Percentiles rank a stretch among this genome's conserved stretches.
Conservation (phyloP, 768 basidiomycete genomes). For the Sporobolomyces pararoseus region DNA sequence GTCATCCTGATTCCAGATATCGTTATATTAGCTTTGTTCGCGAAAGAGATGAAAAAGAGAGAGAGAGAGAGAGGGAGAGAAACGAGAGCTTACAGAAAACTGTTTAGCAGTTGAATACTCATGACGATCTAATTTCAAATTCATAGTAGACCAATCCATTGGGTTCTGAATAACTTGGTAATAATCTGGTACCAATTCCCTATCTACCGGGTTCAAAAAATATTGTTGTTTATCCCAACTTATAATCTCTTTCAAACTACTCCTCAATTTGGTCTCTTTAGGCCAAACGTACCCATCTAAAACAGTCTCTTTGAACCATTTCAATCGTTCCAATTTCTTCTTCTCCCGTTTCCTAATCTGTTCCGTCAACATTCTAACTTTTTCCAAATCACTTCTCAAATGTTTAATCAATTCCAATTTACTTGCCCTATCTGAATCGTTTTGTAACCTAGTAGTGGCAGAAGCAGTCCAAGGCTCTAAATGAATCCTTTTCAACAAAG, state of each 20-base stretch:
- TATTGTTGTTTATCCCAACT: constrained; percentile 53
- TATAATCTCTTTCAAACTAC: constrained; percentile 68
- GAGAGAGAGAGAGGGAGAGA: not conserved
- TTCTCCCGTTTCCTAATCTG: constrained; percentile 72
- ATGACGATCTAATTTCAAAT: constrained; percentile 81
- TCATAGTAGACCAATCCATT: constrained; percentile 90
- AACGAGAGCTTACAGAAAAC: constrained; percentile 55
- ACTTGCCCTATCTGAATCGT: constrained; percentile 73
- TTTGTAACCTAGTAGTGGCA: constrained; percentile 60
- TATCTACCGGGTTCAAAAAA: constrained; percentile 75
- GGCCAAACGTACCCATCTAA: constrained; percentile 65
- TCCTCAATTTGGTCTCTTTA: constrained; percentile 60
- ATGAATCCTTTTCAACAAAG: constrained; percentile 84
- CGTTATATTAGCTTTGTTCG: not conserved
- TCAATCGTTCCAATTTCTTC: constrained; percentile 67
- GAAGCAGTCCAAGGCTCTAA: constrained; percentile 95
- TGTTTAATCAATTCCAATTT: constrained; percentile 68
- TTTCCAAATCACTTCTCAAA: constrained; percentile 71
- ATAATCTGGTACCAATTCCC: constrained; percentile 77
- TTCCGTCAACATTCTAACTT: constrained; percentile 64
- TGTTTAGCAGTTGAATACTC: constrained; percentile 70
- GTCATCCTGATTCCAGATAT: constrained; percentile 53
- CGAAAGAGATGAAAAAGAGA: not conserved
- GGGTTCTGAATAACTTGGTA: constrained; percentile 82
- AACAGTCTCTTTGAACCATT: constrained; percentile 61